Conservation (phyloP, 2,329 filamentous ascomycete species). For the Pseudonectria foliicola region DNA sequence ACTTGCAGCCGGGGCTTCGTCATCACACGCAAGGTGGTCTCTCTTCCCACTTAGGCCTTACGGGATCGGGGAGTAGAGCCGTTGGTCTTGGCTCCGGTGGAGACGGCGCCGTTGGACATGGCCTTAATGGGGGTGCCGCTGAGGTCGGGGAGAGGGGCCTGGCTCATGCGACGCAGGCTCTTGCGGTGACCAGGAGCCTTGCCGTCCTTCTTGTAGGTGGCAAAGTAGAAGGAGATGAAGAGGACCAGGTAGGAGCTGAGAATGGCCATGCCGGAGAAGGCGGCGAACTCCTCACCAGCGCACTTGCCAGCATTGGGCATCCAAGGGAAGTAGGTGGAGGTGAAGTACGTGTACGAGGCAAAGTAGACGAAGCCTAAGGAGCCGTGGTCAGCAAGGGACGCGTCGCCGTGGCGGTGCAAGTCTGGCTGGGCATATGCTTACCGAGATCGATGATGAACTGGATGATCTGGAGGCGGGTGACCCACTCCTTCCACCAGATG, state of each 20-base stretch:
- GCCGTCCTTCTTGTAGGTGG: slow-evolving; percentile 85
- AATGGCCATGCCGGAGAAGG: slow-evolving; percentile 85
- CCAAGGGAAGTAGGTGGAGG: slow-evolving; percentile 78
- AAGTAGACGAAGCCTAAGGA: slow-evolving; percentile 88
- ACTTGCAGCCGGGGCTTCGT: background rate
- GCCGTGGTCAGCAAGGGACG: slow-evolving; percentile 13
- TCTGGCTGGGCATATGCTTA: slow-evolving; percentile 37
- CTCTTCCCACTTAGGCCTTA: slow-evolving; percentile 45
- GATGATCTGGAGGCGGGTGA: slow-evolving; percentile 92
- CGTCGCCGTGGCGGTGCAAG: background rate
- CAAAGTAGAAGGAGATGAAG: slow-evolving; percentile 98
- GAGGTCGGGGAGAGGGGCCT: slow-evolving; percentile 70
- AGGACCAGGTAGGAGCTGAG: slow-evolving; percentile 92
- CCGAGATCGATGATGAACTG: slow-evolving; percentile 97
- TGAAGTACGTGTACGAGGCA: slow-evolving; percentile 98
- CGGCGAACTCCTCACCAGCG: slow-evolving; percentile 94
- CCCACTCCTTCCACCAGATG: slow-evolving; percentile 99
- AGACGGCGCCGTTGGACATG: slow-evolving; percentile 45
- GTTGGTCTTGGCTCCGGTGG: slow-evolving; percentile 50
- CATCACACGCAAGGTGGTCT: background rate
- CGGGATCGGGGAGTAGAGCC: slow-evolving; percentile 59
- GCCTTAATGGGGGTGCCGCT: slow-evolving; percentile 37
- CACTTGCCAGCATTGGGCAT: slow-evolving; percentile 80
- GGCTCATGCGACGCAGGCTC: slow-evolving; percentile 58
- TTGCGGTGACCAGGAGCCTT: slow-evolving; percentile 78